Evolutionary conservation across 805 yeast species (phyloP).

Genomic region (Cyberlindnera xylosilytica): DNA sequence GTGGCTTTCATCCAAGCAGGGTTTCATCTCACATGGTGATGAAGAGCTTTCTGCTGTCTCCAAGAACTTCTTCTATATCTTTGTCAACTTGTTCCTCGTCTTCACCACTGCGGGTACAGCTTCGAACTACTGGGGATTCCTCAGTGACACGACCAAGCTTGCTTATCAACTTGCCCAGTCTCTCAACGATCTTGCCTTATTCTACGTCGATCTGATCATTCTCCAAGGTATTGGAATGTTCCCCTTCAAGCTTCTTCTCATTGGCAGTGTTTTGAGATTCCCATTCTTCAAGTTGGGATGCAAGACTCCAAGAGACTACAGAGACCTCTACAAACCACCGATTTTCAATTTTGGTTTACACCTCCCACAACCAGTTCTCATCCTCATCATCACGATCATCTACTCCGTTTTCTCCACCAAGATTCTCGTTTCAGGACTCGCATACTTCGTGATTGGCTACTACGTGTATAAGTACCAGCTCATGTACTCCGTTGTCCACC

Average conservation of each 20-base stretch:
- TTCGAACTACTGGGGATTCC: conserved; percentile 70
- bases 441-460: conserved; percentile 82
- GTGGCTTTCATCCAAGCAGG: conserved; percentile 80
- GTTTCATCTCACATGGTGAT: conserved; percentile 87
- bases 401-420: conserved; percentile 90
- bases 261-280: conserved; percentile 75
- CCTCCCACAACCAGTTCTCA: conserved; percentile 86
- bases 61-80: conserved; percentile 91
- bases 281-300: conserved; percentile 63
- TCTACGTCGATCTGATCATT: conserved; percentile 84
- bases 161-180: conserved; percentile 86
- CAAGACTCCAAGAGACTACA: conserved; percentile 80
- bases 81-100: conserved; percentile 88
- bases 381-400: conserved; percentile 77
- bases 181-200: conserved; percentile 71
- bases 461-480: conserved; percentile 89
- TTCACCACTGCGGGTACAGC: conserved; percentile 95
- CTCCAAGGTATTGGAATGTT: conserved; percentile 85
- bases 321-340: conserved; percentile 81
- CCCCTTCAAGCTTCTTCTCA: conserved; percentile 79
- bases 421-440: conserved; percentile 77
- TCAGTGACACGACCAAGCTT: conserved; percentile 85
- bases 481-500: conserved; percentile 86
- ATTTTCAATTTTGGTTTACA: conserved; percentile 86
- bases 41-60: conserved; percentile 87